Base-by-base conservation (phyloP, 805 yeast genomes). In the Ogataea paradorogensis region DNA sequence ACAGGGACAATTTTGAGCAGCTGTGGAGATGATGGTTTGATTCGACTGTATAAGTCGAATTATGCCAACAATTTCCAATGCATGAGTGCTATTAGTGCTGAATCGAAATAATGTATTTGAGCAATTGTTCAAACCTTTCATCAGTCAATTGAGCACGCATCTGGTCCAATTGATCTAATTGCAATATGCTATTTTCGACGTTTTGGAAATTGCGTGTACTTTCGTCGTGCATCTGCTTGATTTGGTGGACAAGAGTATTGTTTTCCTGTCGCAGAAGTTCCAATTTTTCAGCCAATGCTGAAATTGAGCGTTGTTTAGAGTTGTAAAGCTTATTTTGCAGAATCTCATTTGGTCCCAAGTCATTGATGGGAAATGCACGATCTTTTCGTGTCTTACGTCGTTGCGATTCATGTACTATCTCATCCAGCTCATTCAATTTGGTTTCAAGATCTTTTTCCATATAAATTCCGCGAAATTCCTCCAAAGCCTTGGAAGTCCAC, bases 11-110 rank as follows among this genome's bases (percentile, higher is more conserved):
- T 93, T 5, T 66, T 93, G 46, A 84, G 96, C 50, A 82, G 93
- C 33, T 88, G 97, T 5, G 98, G 99, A 14, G 97, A 90, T 57
- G 98, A 93, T 58, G 97, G 97, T 3, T 80, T 82, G 48, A 82
- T 91, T 5, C 70, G 96, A 52, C 71, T 93, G 49, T 93, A 98
- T 95, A 93, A 91, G 63, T 76, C 95, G 16, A 79, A 86, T 25
- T 87, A 84, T 58, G 75, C 83, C 43, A 85, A 84, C 53, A 86
- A 85, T 55, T 93, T 89, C 74, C 88, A 84, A 63, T 89, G 96
- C 60, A 80, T 91, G 79, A 87, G 96, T 46, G 90, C 88, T 15
- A 77, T 85, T 20, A 73, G 82, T 40, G 83, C 84, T 15, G 82
- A 79, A 45, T 20, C 46, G 33, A 40, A 15, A 20, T 27, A 22